Evolutionary conservation across 2,329 filamentous ascomycete species (phyloP), one percentile per base, ranked within the genome.

Genomic region (Colletotrichum abscissum): DNA sequence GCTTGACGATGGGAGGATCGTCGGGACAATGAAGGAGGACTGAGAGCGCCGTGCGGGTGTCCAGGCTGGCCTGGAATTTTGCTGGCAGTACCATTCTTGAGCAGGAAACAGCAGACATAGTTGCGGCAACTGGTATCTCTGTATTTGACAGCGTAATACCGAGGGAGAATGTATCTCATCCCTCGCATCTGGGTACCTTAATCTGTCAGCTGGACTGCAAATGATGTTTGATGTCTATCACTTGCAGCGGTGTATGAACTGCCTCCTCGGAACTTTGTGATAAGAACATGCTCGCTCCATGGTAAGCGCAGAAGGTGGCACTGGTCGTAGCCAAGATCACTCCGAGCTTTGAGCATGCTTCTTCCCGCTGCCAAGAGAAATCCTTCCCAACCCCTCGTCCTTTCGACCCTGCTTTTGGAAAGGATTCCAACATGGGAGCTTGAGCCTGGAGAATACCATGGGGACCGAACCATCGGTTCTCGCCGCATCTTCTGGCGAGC

Each of bases 11-110:
- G 46, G 35, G 49, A 62, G 16, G 66, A 71, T 73, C 67, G 67
- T 66, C 67, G 38, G 67, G 60, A 65, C 67, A 57, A 58, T 64
- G 59, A 19, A 28, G 30, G 67, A 62, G 71, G 67, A 69, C 60
- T 66, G 71, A 70, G 71, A 65, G 62, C 30, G 56, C 49, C 38
- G 22, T 42, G 38, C 46, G 49, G 28, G 26, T 35, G 9, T 56
- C 22, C 11, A 52, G 16, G 12, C 7, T n/a, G 9, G 19, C 1
- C 28, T n/a, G 33, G 16, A 38, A 1, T 8, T 11, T 55, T 19
- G 65, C 30, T 38, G 59, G 55, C 5, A 12, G 22, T 19, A 38
- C 9, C 14, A 1, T 60, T 26, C n/a, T 11, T 22, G 11, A n/a
- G 9, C 9, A 9, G 16, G 33, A 7, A 16, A 12, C 2, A 42